A percentile compares a stretch with the other conserved stretches of the same genome.
Evolutionary conservation across 176 grass and related monocot genomes (phyloP).

Genomic region (Triticum aestivum): DNA sequence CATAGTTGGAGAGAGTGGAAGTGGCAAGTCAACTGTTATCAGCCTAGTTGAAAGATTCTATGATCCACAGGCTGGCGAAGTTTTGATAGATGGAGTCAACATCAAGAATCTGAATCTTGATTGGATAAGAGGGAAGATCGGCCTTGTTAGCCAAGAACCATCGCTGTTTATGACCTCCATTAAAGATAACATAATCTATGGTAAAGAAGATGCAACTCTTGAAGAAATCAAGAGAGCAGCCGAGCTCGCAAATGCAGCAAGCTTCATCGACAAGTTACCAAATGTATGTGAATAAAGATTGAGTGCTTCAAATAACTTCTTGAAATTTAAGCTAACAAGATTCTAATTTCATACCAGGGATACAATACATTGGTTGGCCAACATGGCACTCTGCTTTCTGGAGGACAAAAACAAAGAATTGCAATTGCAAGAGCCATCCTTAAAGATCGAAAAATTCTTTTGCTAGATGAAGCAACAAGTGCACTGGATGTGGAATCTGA

Average conservation of each 20-base stretch:
- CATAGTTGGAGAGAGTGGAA: slow-evolving; percentile 92
- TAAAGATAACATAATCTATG: slow-evolving; percentile 56
- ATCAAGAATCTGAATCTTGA: slow-evolving; percentile 54
- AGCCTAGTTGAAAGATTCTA: slow-evolving; percentile 55
- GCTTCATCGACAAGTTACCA: slow-evolving; percentile 61
- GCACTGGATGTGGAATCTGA: slow-evolving; percentile 89
- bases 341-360: slow-evolving; percentile 45
- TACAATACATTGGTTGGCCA: slow-evolving; percentile 91
- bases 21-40: slow-evolving; percentile 91
- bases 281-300: slow-evolving; percentile 34
- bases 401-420: slow-evolving; percentile 90
- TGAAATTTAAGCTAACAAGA: background rate
- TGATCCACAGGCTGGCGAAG: slow-evolving; percentile 53
- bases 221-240: slow-evolving; percentile 61
- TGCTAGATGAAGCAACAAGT: slow-evolving; percentile 94
- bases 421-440: slow-evolving; percentile 88
- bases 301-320: background rate
- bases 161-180: slow-evolving; percentile 57
- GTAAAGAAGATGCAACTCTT: slow-evolving; percentile 47
- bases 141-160: slow-evolving; percentile 71
- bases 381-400: slow-evolving; percentile 76
- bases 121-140: slow-evolving; percentile 65
- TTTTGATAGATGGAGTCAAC: slow-evolving; percentile 57
- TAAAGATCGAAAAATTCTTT: slow-evolving; percentile 75
- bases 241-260: slow-evolving; percentile 62